A percentile compares a stretch with the other conserved stretches of the same genome.
Conservation (phyloP, 345 rosid species). For the Hibiscus tridactylites region DNA sequence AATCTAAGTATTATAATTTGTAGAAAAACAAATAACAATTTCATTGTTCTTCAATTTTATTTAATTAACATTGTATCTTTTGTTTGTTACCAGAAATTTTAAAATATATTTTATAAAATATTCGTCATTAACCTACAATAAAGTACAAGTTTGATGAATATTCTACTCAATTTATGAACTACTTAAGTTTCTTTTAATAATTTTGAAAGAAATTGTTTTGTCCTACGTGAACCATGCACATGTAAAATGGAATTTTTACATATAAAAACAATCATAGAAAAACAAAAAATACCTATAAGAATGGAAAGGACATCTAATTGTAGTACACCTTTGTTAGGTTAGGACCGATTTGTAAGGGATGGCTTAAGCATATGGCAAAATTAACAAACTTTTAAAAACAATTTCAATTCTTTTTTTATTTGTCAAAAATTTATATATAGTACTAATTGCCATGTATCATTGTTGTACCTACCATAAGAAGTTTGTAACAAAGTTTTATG, state of each 20-base stretch:
- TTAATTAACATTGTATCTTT: background rate
- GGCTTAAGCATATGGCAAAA: background rate
- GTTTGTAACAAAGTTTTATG: background rate
- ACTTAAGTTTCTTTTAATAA: background rate
- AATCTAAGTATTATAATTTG: background rate
- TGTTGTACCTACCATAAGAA: background rate
- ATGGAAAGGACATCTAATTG: background rate
- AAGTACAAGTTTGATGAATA: background rate
- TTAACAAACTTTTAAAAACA: background rate
- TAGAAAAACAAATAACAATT: background rate
- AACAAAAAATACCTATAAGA: background rate
- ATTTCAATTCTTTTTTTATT: background rate
- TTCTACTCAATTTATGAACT: background rate
- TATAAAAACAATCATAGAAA: background rate
- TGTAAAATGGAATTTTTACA: background rate
- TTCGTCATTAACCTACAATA: background rate
- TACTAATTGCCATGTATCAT: background rate
- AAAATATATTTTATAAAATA: background rate
- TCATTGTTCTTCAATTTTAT: background rate
- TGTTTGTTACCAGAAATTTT: too few relatives aligned
- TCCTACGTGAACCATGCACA: background rate
- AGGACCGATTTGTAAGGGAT: background rate
- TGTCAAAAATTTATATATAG: background rate
- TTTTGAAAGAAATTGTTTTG: background rate
- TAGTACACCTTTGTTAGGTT: background rate